Percentiles rank a stretch among this genome's conserved stretches.
Evolutionary conservation across 2,329 filamentous ascomycete genomes (phyloP).

Genomic region (Phyllosticta paracitricarpa): DNA sequence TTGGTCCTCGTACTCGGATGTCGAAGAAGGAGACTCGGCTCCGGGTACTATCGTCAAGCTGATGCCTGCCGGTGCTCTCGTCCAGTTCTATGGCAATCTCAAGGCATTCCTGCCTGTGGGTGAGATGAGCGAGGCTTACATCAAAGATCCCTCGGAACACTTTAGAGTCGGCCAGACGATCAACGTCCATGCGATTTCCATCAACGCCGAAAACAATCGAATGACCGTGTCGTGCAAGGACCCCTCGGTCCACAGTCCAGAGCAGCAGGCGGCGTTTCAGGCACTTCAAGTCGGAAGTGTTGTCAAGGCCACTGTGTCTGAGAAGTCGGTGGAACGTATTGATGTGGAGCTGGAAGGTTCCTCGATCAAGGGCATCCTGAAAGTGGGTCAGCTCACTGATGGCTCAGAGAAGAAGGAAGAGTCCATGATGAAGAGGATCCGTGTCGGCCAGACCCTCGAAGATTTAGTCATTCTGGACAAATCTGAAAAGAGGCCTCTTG

Average conservation of each 20-base stretch:
- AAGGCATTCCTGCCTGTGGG: slow-evolving; percentile 82
- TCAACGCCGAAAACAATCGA: slow-evolving; percentile 60
- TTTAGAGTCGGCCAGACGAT: slow-evolving; percentile 88
- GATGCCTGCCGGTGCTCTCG: slow-evolving; percentile 66
- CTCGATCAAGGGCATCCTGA: slow-evolving; percentile 68
- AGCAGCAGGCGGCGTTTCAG: slow-evolving; percentile 63
- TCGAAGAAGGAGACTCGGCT: slow-evolving; percentile 64
- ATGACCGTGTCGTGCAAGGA: slow-evolving; percentile 92
- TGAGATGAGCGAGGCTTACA: slow-evolving; percentile 97
- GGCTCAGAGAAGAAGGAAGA: slow-evolving; percentile 70
- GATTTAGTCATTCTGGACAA: slow-evolving; percentile 85
- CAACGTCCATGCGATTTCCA: slow-evolving; percentile 74
- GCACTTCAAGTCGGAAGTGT: slow-evolving; percentile 62
- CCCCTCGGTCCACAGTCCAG: slow-evolving; percentile 65
- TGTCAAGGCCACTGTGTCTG: slow-evolving; percentile 59
- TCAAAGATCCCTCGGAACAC: slow-evolving; percentile 78
- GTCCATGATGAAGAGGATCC: slow-evolving; percentile 67
- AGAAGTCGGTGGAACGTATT: slow-evolving; percentile 33
- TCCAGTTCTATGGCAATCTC: slow-evolving; percentile 83
- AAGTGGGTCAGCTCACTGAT: slow-evolving; percentile 72
- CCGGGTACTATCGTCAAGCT: slow-evolving; percentile 83
- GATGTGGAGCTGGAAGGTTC: slow-evolving; percentile 64
- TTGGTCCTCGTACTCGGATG: slow-evolving; percentile 66
- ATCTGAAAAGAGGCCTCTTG: slow-evolving; percentile 62
- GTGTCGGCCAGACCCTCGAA: slow-evolving; percentile 71